Conservation (phyloP, 805 yeast species). For the Sungouiella blattae region DNA sequence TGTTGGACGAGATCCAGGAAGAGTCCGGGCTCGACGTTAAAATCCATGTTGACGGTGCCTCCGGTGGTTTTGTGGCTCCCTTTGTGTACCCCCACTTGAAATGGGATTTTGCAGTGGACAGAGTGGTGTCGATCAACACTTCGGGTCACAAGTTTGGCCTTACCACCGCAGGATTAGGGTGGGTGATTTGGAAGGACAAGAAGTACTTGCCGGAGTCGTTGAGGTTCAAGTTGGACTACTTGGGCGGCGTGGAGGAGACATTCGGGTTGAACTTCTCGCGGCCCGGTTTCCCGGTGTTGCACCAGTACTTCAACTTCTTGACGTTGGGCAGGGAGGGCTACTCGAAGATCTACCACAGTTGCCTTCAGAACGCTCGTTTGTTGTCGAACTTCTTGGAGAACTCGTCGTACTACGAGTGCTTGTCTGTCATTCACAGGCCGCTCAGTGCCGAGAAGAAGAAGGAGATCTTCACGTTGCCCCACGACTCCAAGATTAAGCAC, state of each 20-base stretch:
- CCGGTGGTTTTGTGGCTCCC: constrained; percentile 89
- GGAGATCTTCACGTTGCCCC: constrained; percentile 16
- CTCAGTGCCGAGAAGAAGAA: constrained; percentile 21
- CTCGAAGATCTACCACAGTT: constrained; percentile 53
- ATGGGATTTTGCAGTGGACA: constrained; percentile 79
- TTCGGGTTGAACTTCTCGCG: constrained; percentile 86
- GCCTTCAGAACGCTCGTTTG: constrained; percentile 72
- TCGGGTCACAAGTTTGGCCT: constrained; percentile 94
- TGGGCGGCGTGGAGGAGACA: constrained; percentile 87
- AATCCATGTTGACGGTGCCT: constrained; percentile 92
- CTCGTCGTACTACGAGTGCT: constrained; percentile 63
- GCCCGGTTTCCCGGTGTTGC: constrained; percentile 88
- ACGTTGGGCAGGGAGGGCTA: constrained; percentile 73
- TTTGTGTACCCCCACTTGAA: constrained; percentile 67
- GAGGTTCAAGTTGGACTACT: constrained; percentile 73
- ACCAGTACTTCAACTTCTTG: constrained; percentile 80
- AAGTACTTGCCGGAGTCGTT: constrained; percentile 64
- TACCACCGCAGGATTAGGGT: constrained; percentile 87
- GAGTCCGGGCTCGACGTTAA: constrained; percentile 68
- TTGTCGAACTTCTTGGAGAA: constrained; percentile 59
- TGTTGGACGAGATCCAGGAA: constrained; percentile 66
- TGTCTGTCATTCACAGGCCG: constrained; percentile 74
- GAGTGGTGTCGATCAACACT: constrained; percentile 83
- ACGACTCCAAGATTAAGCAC: constrained; percentile 6
- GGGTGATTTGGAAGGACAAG: constrained; percentile 80